Percentiles rank a stretch among this genome's conserved stretches.
phyloP scores from a whole-genome alignment of 768 basidiomycete species.

The Tylopilus sp. region DNA sequence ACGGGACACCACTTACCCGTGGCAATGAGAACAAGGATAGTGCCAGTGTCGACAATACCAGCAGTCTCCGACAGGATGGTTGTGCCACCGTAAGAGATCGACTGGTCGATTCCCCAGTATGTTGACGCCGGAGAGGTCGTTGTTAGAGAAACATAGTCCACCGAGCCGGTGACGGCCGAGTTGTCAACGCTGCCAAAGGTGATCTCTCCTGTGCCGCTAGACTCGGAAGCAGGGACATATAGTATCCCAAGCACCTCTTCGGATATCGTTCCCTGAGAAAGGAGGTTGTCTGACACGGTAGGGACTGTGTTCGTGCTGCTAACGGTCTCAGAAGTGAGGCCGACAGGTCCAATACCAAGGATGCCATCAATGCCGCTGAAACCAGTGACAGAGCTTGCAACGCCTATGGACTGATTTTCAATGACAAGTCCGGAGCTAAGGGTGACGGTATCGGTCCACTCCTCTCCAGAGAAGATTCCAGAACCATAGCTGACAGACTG shows the following conservation, averaged over 20 bases:
- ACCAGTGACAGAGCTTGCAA: background rate
- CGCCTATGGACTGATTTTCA: background rate
- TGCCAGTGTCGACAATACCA: slow-evolving; percentile 36
- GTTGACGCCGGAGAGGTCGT: background rate
- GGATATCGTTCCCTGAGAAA: slow-evolving; percentile 24
- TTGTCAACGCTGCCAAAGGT: background rate
- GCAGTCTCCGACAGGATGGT: slow-evolving; percentile 25
- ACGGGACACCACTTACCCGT: slow-evolving; percentile 8
- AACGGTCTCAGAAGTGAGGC: slow-evolving; percentile 29
- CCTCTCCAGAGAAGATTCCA: background rate
- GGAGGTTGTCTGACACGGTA: slow-evolving; percentile 36
- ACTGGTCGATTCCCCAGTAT: slow-evolving; percentile 30
- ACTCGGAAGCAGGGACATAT: slow-evolving; percentile 24
- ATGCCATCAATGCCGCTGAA: slow-evolving; percentile 31
- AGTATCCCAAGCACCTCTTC: slow-evolving; percentile 30
- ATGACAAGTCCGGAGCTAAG: background rate
- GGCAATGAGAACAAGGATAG: slow-evolving; percentile 28
- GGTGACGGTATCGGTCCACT: background rate
- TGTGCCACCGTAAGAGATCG: slow-evolving; percentile 23
- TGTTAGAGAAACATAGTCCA: background rate
- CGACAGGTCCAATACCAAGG: slow-evolving; percentile 34
- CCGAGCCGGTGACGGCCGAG: background rate
- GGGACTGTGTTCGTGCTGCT: slow-evolving; percentile 16
- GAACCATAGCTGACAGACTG: background rate
- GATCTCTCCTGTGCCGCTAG: background rate